These are phyloP conservation scores for Omphalea diandra DNA, from an alignment of 441 rosid species.

Conservation along the genomic window DNA sequence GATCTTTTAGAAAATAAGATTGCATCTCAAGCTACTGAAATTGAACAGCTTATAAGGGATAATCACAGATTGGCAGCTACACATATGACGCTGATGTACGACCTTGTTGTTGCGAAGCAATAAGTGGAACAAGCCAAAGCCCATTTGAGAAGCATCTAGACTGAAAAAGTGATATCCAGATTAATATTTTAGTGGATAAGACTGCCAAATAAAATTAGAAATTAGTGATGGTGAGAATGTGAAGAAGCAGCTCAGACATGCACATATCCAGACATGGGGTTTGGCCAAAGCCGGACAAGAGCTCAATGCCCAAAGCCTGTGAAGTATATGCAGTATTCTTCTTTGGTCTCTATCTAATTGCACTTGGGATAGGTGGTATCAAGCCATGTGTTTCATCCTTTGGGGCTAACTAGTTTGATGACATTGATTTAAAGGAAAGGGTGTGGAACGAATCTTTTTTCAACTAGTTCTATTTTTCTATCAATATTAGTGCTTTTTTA, in stretches of 20 bases:
- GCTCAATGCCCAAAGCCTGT: slow-evolving; percentile 44
- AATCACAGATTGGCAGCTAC: slow-evolving; percentile 57
- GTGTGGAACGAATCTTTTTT: too few species aligned
- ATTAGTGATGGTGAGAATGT: slow-evolving; percentile 59
- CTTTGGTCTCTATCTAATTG: too few species aligned
- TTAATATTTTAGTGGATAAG: slow-evolving; percentile 61
- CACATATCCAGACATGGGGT: slow-evolving; percentile 59
- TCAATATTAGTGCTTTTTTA: too few species aligned
- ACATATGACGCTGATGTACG: slow-evolving; percentile 56
- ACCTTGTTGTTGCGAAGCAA: slow-evolving; percentile 48
- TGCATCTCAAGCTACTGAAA: slow-evolving; percentile 74
- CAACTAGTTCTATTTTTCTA: too few species aligned
- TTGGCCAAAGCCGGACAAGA: slow-evolving; percentile 62
- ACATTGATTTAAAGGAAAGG: too few species aligned
- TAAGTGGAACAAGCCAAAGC: slow-evolving; percentile 59
- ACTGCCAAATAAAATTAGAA: slow-evolving; percentile 53
- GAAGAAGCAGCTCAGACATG: slow-evolving; percentile 61
- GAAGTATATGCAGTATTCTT: too few species aligned
- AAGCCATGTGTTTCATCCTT: too few species aligned
- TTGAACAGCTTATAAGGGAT: slow-evolving; percentile 56
- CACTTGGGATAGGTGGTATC: too few species aligned
- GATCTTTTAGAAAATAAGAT: slow-evolving; percentile 60
- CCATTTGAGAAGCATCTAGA: slow-evolving; percentile 63
- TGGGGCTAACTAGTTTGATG: too few species aligned
- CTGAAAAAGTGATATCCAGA: slow-evolving; percentile 76